These are phyloP conservation scores for Wickerhamiella hasegawae DNA, from an alignment of 805 yeast species.

Conservation along the genomic window DNA sequence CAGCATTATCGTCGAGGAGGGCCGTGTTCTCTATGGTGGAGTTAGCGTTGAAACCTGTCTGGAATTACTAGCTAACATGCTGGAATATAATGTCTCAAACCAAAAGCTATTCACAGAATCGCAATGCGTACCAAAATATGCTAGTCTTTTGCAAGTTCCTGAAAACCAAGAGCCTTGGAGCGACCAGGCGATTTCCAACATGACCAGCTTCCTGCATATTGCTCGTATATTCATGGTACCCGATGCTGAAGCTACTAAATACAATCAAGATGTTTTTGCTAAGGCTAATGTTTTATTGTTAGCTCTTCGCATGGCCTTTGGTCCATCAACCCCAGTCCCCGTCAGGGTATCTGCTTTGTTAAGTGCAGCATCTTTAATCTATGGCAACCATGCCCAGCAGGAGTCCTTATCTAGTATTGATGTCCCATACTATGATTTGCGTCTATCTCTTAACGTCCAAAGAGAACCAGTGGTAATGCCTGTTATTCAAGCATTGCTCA, in stretches of 20 bases:
- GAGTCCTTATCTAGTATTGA: conserved; percentile 61
- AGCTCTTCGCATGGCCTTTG: conserved; percentile 55
- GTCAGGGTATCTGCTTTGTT: conserved; percentile 55
- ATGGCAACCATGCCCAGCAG: conserved; percentile 53
- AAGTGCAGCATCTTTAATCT: conserved; percentile 62
- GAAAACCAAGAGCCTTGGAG: conserved; percentile 43
- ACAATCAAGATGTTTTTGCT: conserved; percentile 46
- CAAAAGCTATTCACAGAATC: conserved; percentile 82
- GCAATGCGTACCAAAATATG: conserved; percentile 53
- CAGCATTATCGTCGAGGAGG: conserved; percentile 68
- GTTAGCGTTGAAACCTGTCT: conserved; percentile 84
- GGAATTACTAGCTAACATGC: conserved; percentile 50
- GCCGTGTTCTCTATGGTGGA: conserved; percentile 83
- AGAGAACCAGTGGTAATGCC: conserved; percentile 34
- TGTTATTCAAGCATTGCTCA: conserved; percentile 54
- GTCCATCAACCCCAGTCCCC: conserved; percentile 40
- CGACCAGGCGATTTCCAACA: conserved; percentile 54
- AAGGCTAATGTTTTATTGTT: conserved; percentile 47
- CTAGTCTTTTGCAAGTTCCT: conserved; percentile 47
- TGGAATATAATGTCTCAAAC: conserved; percentile 74
- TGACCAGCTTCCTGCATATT: conserved; percentile 52
- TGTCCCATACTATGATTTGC: conserved; percentile 81
- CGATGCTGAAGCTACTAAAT: conserved; percentile 46
- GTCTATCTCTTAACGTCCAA: conserved; percentile 27
- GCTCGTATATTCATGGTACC: conserved; percentile 56